These are phyloP conservation scores for Mortierella antarctica DNA, from an alignment of 192 early-diverging fungal genomes.

Conservation along the genomic window DNA sequence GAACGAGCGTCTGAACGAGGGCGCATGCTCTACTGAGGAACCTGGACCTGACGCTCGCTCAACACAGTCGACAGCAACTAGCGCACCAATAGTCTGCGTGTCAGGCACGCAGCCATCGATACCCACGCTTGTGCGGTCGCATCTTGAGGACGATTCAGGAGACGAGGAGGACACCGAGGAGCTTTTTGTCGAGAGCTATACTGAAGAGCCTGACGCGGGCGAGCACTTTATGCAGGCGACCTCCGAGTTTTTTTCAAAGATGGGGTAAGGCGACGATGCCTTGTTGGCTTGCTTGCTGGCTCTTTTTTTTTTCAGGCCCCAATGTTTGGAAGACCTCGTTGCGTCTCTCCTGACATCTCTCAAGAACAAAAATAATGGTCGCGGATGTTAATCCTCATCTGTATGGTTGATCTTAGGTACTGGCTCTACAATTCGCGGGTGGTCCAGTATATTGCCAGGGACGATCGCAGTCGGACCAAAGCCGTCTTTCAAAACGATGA, in stretches of 20 bases:
- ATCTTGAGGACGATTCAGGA: conserved; percentile 15
- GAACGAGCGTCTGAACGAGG: too few relatives aligned
- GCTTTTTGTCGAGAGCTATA: conserved; percentile 6
- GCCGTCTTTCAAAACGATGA: conserved; percentile 38
- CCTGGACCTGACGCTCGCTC: not conserved
- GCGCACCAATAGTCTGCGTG: not conserved
- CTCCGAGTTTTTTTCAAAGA: conserved; percentile 54
- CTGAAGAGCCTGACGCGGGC: conserved; percentile 44
- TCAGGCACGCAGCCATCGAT: conserved; percentile 5
- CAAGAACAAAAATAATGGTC: not conserved
- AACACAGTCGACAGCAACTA: not conserved
- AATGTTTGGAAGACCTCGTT: not conserved
- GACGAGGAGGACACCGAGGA: conserved; percentile 17
- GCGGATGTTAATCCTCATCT: too few relatives aligned
- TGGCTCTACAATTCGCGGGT: conserved; percentile 55
- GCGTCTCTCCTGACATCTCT: not conserved
- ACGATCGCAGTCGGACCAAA: conserved; percentile 49
- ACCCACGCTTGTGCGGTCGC: not conserved
- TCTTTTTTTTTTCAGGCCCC: too few relatives aligned
- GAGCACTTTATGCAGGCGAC: conserved; percentile 53
- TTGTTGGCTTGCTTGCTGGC: not conserved
- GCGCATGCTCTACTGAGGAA: not conserved
- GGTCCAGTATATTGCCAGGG: conserved; percentile 52
- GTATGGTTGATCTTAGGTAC: conserved; percentile 30
- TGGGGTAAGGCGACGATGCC: conserved; percentile 28